Evolutionary conservation across 352 stramenopile species (phyloP), one percentile per base, ranked within the genome.

Genomic region (Globisporangium heterothallicum): DNA sequence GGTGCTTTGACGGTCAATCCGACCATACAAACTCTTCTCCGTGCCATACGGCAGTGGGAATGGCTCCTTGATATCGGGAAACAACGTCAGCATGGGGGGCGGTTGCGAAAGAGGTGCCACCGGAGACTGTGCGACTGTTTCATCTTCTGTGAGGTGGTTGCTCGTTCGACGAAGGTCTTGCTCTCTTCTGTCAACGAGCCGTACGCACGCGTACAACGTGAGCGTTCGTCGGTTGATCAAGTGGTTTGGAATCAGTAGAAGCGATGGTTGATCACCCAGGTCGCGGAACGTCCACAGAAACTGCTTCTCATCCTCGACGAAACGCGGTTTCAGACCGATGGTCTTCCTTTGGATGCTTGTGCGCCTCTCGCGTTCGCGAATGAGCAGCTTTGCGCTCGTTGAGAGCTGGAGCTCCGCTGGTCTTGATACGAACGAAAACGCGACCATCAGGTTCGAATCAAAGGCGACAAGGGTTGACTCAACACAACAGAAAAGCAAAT

Each of bases 211-310:
- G 35, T 77, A 86, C 6, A 86, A 36, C 3, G 59, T 30, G 36
- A 73, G 66, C 13, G 59, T 64, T 22, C 62, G 60, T 14, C 58
- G 56, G 24, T 61, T 82, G 24, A 86, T 53, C 7, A 43, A 63
- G 40, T 61, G 53, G n/a, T 52, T 77, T 1, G 72, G 75, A 19
- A 80, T 49, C 24, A 82, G 24, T 0, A 86, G 10, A 4, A 86
- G 36, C 14, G 66, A 73, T 10, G 72, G 65, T 0, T 40, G 57
- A 16, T 32, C 62, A 3, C 53, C 63, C 19, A 79, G 64, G 22
- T 56, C 61, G 1, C 60, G 62, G 18, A 80, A 80, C 2, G 66
- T 74, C 75, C 72, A 86, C 14, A 71, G 55, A 13, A 58, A 64
- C 26, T 78, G 66, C 46, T 73, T 61, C 27, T 78, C 68, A 22